These are phyloP conservation scores for Globisporangium barbulae DNA, from an alignment of 352 stramenopile genomes.

Conservation along the genomic window DNA sequence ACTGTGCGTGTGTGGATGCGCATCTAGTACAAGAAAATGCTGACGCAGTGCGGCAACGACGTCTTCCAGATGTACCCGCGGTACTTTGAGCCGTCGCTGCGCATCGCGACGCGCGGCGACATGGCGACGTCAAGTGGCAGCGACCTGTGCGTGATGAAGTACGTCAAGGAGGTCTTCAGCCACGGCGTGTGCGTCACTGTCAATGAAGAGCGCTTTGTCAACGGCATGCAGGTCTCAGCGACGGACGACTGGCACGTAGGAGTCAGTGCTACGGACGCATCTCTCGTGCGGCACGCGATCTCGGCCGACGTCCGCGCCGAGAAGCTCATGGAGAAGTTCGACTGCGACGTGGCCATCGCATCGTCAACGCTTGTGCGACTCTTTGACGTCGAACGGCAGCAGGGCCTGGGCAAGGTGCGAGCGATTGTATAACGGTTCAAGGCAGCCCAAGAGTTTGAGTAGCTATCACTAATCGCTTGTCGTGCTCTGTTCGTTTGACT, in stretches of 20 bases:
- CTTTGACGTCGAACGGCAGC: conserved; percentile 53
- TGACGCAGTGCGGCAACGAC: conserved; percentile 53
- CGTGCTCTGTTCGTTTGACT: neutral
- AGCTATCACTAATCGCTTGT: neutral
- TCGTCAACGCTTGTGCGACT: conserved; percentile 65
- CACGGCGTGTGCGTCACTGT: conserved; percentile 22
- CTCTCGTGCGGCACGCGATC: conserved; percentile 27
- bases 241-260: neutral
- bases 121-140: conserved; percentile 3
- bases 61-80: conserved; percentile 60
- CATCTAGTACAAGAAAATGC: conserved; percentile 34
- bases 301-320: conserved; percentile 55
- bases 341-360: conserved; percentile 71
- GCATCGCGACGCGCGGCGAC: conserved; percentile 23
- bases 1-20: neutral
- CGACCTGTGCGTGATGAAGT: conserved; percentile 29
- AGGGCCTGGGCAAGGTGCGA: conserved; percentile 13
- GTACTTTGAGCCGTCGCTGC: conserved; percentile 50
- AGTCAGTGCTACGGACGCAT: neutral
- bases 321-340: conserved; percentile 57
- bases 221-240: conserved; percentile 10
- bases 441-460: neutral
- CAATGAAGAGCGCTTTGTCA: conserved; percentile 14
- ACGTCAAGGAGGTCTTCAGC: conserved; percentile 36
- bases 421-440: neutral